These are phyloP conservation scores for Corymbia maculata DNA, from an alignment of 345 rosid genomes.

Conservation along the genomic window DNA sequence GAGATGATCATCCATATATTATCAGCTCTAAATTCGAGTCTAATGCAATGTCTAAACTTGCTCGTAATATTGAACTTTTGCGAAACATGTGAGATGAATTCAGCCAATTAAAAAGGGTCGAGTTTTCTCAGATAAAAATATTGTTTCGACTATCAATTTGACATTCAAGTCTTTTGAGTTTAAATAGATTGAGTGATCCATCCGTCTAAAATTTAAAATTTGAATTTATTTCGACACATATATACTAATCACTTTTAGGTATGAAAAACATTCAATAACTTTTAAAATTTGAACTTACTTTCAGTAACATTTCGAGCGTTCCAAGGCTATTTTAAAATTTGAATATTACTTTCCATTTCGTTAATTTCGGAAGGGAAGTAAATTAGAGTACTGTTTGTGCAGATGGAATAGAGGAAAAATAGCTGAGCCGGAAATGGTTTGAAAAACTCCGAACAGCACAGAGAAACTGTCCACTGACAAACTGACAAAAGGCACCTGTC, in stretches of 20 bases:
- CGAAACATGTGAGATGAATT: not conserved
- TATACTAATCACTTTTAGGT: too few species aligned
- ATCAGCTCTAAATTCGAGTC: fast-evolving
- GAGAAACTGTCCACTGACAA: not conserved
- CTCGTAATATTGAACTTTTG: not conserved
- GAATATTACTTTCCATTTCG: not conserved
- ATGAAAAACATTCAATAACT: not conserved
- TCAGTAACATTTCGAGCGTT: not conserved
- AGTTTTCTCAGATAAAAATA: fast-evolving
- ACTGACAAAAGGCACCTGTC: not conserved
- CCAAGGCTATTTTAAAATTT: not conserved
- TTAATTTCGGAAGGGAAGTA: not conserved
- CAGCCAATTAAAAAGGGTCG: fast-evolving
- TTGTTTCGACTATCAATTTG: fast-evolving
- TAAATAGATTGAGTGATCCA: fast-evolving
- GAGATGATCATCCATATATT: not conserved
- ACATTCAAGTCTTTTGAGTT: not conserved
- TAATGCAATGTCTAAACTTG: too few species aligned
- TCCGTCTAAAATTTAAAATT: too few species aligned
- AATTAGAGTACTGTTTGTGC: not conserved
- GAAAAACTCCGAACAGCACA: not conserved
- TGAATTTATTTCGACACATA: too few species aligned
- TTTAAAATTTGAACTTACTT: not conserved
- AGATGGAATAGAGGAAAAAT: not conserved
- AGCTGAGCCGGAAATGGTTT: not conserved